Base-by-base conservation (phyloP, 1,284 basidiomycete genomes). In the Sanguinoderma infundibulare region DNA sequence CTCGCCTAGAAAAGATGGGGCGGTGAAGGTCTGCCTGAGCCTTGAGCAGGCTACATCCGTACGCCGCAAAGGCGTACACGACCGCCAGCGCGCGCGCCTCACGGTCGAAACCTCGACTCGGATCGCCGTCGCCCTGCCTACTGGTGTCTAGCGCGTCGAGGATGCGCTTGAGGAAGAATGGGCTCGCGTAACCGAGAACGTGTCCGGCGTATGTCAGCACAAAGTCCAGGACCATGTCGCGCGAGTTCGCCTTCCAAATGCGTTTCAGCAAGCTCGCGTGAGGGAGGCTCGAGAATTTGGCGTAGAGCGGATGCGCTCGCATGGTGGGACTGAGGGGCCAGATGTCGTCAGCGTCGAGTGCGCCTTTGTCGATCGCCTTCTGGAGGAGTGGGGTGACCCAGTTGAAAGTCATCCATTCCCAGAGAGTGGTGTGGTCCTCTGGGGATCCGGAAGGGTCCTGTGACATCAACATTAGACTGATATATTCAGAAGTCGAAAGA, bases 351-450 rank as follows among this genome's bases (percentile, higher is more conserved):
- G 91, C 87, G 59, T 89, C 81, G 22, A 95, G 77, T 5, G n/a
- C 12, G 12, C 87, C 90, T 6, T 78, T 79, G 56, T 80, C 67
- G n/a, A 83, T 81, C n/a, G 91, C 91, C 75, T 85, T 77, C 55
- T 76, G 70, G 60, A 96, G 82, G 30, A 95, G 79, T 0, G 87
- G 86, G 60, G 83, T 81, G 51, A 95, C 81, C 94, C 94, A 96
- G 28, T 71, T 76, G 76, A 95, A 96, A 0, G 89, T 87, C 20
- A 91, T 76, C 90, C 93, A 95, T 4, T 85, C 82, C 76, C 83
- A 88, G 0, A 96, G 79, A 0, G 86, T 82, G 3, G 90, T 89
- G 64, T 89, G 87, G 70, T 95, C 93, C 72, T 96, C 94, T 0
- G 86, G 86, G 0, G 83, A 79, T 42, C 87, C 70, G 20, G 81